These are phyloP conservation scores for Botryosphaeria dothidea DNA, from an alignment of 2,329 filamentous ascomycete genomes.

Conservation along the genomic window DNA sequence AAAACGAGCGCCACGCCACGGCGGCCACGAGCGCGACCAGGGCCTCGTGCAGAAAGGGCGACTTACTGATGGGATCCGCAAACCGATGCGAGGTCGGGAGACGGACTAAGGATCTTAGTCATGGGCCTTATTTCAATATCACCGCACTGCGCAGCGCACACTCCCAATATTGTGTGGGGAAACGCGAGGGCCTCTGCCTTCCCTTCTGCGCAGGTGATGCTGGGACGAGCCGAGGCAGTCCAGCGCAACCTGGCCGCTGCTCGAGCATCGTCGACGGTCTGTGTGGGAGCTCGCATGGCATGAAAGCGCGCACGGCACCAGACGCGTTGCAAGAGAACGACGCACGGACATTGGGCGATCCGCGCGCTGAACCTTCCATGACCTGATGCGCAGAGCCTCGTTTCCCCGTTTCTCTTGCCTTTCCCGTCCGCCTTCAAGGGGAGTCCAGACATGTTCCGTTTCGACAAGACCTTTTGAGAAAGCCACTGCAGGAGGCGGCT, in stretches of 20 bases:
- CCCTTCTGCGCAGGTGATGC: not conserved
- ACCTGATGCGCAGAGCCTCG: conserved; percentile 17
- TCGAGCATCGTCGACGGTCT: conserved; percentile 5
- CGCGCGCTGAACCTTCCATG: not conserved
- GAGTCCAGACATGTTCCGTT: conserved; percentile 17
- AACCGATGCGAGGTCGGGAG: not conserved
- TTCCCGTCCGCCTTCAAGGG: not conserved
- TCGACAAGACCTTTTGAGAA: conserved; percentile 1
- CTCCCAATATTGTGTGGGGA: conserved; percentile 18
- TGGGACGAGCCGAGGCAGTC: conserved; percentile 1
- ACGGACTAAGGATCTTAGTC: conserved; percentile 19
- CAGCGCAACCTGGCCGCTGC: not conserved
- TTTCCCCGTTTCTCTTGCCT: conserved; percentile 5
- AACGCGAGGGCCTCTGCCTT: not conserved
- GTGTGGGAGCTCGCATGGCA: conserved; percentile 15
- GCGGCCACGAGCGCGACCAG: conserved; percentile 11
- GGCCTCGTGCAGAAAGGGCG: conserved; percentile 4
- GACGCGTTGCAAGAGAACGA: conserved; percentile 4
- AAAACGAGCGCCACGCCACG: conserved; percentile 8
- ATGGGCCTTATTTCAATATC: conserved; percentile 21
- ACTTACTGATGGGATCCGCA: conserved; percentile 15
- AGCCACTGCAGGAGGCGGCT: conserved; percentile 3
- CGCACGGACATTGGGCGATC: conserved; percentile 3
- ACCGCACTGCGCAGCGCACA: not conserved
- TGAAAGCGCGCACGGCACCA: conserved; percentile 8